These are phyloP conservation scores for Coemansia sp. DNA, from an alignment of 192 early-diverging fungal genomes.

Conservation along the genomic window DNA sequence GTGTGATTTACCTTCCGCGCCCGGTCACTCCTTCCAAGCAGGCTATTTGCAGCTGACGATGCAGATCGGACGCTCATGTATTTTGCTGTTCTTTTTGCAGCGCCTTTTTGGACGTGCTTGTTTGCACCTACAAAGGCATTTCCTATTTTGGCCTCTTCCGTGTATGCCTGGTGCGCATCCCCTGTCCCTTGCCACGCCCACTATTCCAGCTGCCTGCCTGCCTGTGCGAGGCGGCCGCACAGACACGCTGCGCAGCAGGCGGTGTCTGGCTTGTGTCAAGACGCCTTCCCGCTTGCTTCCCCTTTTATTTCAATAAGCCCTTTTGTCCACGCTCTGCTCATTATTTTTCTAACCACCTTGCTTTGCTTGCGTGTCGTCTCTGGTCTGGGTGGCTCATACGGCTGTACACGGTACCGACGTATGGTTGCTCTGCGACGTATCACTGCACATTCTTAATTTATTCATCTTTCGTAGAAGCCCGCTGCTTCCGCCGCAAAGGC, in stretches of 20 bases:
- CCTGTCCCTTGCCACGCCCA: conserved; percentile 1
- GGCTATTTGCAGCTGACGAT: conserved; percentile 5
- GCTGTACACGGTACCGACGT: background rate
- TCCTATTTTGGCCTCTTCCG: conserved; percentile 11
- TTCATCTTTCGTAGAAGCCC: conserved; percentile 13
- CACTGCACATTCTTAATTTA: background rate
- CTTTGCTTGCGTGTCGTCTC: background rate
- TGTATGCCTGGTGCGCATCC: background rate
- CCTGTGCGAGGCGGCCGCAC: background rate
- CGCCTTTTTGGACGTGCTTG: background rate
- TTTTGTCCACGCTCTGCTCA: background rate
- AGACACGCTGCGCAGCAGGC: background rate
- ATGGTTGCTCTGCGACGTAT: background rate
- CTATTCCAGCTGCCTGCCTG: conserved; percentile 7
- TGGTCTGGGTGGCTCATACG: background rate
- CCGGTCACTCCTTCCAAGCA: background rate
- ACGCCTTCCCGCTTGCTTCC: background rate
- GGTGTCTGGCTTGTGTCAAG: background rate
- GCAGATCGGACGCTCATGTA: conserved; percentile 4
- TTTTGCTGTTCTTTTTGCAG: background rate
- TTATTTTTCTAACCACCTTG: background rate
- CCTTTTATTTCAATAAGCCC: background rate
- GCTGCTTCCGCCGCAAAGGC: conserved; percentile 4
- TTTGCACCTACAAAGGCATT: conserved; percentile 11
- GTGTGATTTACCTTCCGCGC: background rate